These are phyloP conservation scores for Nepenthes alata DNA, from an alignment of 179 eudicot species.

Conservation along the genomic window DNA sequence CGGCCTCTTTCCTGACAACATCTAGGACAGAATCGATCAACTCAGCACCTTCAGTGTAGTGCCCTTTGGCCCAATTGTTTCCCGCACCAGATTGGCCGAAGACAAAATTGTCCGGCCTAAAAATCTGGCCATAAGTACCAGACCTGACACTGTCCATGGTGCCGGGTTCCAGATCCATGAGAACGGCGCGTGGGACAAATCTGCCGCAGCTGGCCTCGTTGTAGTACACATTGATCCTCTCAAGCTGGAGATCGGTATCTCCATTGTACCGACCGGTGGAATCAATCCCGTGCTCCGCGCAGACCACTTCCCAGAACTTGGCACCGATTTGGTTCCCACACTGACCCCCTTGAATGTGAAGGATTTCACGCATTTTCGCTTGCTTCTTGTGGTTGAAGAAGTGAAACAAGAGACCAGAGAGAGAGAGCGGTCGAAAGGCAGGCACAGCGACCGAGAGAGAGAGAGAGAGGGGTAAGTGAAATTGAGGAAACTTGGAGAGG, in stretches of 20 bases:
- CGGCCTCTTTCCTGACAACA: slow-evolving; percentile 2
- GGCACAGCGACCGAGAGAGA: not conserved
- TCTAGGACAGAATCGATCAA: slow-evolving; percentile 2
- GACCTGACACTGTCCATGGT: slow-evolving; percentile 1
- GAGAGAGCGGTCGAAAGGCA: not conserved
- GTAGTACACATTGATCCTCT: slow-evolving; percentile 1
- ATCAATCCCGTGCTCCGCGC: slow-evolving; percentile 3
- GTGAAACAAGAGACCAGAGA: not conserved
- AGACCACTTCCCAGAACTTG: slow-evolving; percentile 2
- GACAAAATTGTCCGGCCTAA: not conserved
- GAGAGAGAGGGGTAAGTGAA: not conserved
- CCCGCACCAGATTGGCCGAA: slow-evolving; percentile 4
- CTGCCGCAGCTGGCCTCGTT: slow-evolving; percentile 3
- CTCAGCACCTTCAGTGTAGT: slow-evolving; percentile 1
- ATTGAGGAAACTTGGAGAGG: no score
- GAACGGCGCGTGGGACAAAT: not conserved
- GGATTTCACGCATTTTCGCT: slow-evolving; percentile 1
- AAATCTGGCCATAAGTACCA: slow-evolving; percentile 3
- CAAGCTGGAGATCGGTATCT: not conserved
- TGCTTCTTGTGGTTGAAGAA: not conserved
- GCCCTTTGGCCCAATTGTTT: slow-evolving; percentile 2
- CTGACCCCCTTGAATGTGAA: slow-evolving; percentile 2
- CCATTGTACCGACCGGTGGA: not conserved
- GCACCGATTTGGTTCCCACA: not conserved
- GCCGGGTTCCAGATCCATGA: slow-evolving; percentile 2